Conservation (phyloP, 257 asterid species). For the Solanum okadae region DNA sequence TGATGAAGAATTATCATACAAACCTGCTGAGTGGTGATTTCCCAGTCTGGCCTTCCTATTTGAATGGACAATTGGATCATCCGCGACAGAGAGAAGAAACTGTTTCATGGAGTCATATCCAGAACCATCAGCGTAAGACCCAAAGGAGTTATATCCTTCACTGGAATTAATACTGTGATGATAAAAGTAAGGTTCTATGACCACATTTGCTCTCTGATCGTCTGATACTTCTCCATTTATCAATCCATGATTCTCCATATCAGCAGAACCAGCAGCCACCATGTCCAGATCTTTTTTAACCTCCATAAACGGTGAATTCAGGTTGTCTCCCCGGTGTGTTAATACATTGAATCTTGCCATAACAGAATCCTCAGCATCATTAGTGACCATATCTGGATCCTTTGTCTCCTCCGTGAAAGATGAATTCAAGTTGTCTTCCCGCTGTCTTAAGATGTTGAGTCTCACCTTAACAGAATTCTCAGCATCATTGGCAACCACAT, state of each 20-base stretch:
- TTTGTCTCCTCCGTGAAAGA: conserved; percentile 10
- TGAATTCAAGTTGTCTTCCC: conserved; percentile 18
- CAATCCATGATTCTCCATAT: conserved; percentile 6
- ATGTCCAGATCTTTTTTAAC: conserved; percentile 16
- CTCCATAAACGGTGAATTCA: background rate
- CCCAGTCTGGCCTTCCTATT: conserved; percentile 9
- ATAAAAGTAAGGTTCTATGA: conserved; percentile 17
- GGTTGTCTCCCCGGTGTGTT: conserved; percentile 30
- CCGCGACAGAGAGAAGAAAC: conserved; percentile 16
- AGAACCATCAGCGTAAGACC: conserved; percentile 9
- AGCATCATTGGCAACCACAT: conserved; percentile 5
- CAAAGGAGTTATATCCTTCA: conserved; percentile 4
- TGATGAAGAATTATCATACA: conserved; percentile 48
- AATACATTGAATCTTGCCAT: conserved; percentile 38
- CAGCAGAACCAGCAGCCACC: conserved; percentile 6
- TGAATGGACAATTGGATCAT: conserved; percentile 23
- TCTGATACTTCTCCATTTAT: background rate
- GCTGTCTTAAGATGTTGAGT: conserved; percentile 38
- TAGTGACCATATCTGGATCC: background rate
- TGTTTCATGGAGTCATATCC: conserved; percentile 30
- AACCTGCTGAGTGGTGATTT: conserved; percentile 19
- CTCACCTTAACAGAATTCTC: conserved; percentile 49
- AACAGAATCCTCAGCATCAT: conserved; percentile 36
- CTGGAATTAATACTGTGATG: conserved; percentile 6
- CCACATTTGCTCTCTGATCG: conserved; percentile 10